phyloP scores from a whole-genome alignment of 2,329 filamentous ascomycete genomes.

The Phyllosticta ampelicida region DNA sequence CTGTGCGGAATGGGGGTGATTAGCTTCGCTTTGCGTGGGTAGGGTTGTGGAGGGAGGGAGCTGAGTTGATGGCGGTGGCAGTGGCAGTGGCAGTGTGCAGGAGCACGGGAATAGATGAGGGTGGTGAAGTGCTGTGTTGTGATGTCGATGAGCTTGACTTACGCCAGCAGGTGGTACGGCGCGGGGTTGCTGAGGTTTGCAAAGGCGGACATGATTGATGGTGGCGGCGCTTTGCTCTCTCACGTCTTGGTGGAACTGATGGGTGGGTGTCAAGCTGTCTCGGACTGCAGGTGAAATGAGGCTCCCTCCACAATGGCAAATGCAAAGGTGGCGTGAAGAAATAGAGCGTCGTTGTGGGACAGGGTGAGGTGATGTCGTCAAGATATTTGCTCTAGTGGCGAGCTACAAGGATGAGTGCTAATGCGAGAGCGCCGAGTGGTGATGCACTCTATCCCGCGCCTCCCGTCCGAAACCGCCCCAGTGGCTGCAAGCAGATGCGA shows the following conservation, averaged over 20 bases:
- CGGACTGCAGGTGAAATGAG: neutral
- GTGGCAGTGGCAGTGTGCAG: neutral
- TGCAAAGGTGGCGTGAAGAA: neutral
- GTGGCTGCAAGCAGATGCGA: neutral
- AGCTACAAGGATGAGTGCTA: neutral
- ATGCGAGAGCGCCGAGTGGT: neutral
- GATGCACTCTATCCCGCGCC: neutral
- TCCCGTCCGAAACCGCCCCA: neutral
- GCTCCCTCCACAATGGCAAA: neutral
- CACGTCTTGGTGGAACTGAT: neutral
- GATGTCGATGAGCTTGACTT: constrained; percentile 15
- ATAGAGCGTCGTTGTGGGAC: neutral
- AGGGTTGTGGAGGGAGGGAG: neutral
- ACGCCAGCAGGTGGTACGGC: constrained; percentile 70
- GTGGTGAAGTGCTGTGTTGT: neutral
- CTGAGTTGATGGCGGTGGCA: constrained; percentile 13
- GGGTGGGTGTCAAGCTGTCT: neutral
- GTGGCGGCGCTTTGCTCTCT: neutral
- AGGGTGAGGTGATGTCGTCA: constrained; percentile 6
- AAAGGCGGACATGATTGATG: constrained; percentile 31
- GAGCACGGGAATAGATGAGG: constrained; percentile 1
- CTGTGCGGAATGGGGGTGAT: constrained; percentile 33
- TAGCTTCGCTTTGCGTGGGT: constrained; percentile 11
- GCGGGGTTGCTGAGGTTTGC: constrained; percentile 47
- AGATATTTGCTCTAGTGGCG: neutral